Percentiles rank a stretch among this genome's conserved stretches.
Conservation (phyloP, 2,329 filamentous ascomycete species). For the Pseudogymnoascus sp. region DNA sequence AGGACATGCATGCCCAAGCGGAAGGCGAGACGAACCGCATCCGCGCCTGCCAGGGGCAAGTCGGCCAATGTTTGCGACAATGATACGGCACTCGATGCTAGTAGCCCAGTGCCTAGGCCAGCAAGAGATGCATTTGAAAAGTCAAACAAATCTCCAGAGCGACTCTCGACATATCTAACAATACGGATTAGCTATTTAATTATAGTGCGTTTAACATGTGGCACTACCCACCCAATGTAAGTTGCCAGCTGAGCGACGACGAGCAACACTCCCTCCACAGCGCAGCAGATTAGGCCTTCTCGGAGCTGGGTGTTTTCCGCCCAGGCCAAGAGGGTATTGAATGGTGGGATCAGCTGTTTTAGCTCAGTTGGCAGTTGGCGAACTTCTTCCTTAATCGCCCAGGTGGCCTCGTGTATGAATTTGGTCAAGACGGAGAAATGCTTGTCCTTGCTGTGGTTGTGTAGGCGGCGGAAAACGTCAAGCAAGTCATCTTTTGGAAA, state of each 20-base stretch:
- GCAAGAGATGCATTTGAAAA: background rate
- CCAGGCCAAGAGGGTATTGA: background rate
- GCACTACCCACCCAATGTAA: background rate
- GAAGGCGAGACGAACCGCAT: background rate
- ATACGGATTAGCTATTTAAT: background rate
- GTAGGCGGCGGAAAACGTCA: background rate
- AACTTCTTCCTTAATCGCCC: background rate
- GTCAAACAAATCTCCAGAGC: conserved; percentile 8
- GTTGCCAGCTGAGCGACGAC: background rate
- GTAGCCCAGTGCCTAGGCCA: conserved; percentile 1
- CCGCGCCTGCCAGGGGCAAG: background rate
- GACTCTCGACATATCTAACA: background rate
- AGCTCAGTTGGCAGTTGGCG: background rate
- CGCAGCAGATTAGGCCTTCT: background rate
- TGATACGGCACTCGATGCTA: background rate
- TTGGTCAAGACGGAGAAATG: background rate
- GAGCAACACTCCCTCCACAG: conserved; percentile 1
- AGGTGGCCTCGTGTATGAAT: background rate
- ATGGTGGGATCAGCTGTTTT: background rate
- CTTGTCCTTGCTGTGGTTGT: background rate
- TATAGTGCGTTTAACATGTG: background rate
- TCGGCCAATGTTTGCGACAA: background rate
- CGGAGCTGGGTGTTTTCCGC: background rate
- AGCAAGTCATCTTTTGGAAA: background rate
- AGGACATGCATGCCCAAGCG: background rate